Conservation (phyloP, 441 rosid species). For the Biscutella laevigata region DNA sequence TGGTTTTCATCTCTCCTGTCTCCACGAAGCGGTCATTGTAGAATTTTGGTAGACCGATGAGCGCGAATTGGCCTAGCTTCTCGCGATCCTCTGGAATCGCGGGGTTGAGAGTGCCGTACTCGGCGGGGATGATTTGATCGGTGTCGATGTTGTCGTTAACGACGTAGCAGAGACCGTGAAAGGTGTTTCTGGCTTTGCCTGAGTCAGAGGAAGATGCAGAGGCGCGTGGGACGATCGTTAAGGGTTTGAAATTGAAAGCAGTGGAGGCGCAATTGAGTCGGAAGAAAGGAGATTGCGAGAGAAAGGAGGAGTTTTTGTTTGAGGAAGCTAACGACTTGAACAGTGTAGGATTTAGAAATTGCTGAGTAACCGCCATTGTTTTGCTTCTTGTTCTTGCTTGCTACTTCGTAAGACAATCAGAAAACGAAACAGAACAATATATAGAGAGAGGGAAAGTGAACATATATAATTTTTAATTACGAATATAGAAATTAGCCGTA, state of each 20-base stretch:
- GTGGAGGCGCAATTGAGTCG: constrained; percentile 4
- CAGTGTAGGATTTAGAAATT: constrained; percentile 3
- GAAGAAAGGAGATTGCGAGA: constrained; percentile 15
- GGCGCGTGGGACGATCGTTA: constrained; percentile 7
- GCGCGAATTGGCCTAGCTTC: constrained; percentile 72
- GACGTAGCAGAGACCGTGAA: constrained; percentile 77
- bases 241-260: constrained; percentile 12
- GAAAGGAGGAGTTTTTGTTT: constrained; percentile 4
- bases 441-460: neutral
- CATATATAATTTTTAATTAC: neutral
- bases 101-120: constrained; percentile 71
- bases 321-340: constrained; percentile 9
- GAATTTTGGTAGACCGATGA: constrained; percentile 54
- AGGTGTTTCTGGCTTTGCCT: constrained; percentile 22
- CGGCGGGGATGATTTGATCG: constrained; percentile 84
- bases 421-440: neutral
- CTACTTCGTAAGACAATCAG: neutral
- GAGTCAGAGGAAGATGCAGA: constrained; percentile 14
- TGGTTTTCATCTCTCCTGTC: constrained; percentile 39
- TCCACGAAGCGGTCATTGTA: constrained; percentile 53
- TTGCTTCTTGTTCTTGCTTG: neutral
- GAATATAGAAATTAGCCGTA: too few relatives aligned
- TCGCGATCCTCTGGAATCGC: constrained; percentile 65
- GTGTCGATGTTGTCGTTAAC: constrained; percentile 85
- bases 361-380: constrained; percentile 12